Evolutionary conservation across 306 rosid genomes (phyloP), one percentile per base, ranked within the genome.

Genomic region (Cicer pinnatifidum): DNA sequence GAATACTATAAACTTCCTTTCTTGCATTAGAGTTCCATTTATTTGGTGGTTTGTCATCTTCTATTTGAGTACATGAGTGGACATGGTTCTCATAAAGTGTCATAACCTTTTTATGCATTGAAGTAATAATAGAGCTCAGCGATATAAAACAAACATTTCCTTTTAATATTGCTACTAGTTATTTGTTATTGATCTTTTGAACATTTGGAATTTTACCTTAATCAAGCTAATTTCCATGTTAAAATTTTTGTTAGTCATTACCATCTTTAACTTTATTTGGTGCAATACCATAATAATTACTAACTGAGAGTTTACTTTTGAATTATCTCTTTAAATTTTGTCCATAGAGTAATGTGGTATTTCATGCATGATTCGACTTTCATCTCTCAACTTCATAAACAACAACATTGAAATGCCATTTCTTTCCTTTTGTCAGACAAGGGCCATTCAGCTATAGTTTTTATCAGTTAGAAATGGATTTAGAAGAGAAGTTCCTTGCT

Each of bases 401-500:
- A 67, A 11, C 61, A 28, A 28, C 44, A 37, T 47, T 76, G 7
- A 56, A 64, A 81, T 72, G 70, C 35, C 13, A 53, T 76, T 51
- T 80, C 52, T 59, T 23, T 57, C 67, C 53, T 46, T 16, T 79
- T 82, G 51, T 62, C 75, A 61, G 88, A 84, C 76, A 62, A 83
- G 84, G 83, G 60, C 63, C 37, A 40, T 68, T 68, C 38, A 40
- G 10, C 15, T 78, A 53, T 73, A 72, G 63, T 2, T 56, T 65
- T 16, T 43, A 67, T 83, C 85, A 67, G 9, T 65, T 82, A 53
- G 74, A 58, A 73, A 89, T 93, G 96, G 90, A 85, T 77, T 66
- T 82, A 52, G 96, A 93, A 75, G 98, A 89, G 69, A 93, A 88
- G 54, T 81, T 88, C 65, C 80, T 75, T 45, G 77, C 83, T 40